Evolutionary conservation across 2,329 filamentous ascomycete genomes (phyloP), one percentile per base, ranked within the genome.

Genomic region (Monosporascus sp.): DNA sequence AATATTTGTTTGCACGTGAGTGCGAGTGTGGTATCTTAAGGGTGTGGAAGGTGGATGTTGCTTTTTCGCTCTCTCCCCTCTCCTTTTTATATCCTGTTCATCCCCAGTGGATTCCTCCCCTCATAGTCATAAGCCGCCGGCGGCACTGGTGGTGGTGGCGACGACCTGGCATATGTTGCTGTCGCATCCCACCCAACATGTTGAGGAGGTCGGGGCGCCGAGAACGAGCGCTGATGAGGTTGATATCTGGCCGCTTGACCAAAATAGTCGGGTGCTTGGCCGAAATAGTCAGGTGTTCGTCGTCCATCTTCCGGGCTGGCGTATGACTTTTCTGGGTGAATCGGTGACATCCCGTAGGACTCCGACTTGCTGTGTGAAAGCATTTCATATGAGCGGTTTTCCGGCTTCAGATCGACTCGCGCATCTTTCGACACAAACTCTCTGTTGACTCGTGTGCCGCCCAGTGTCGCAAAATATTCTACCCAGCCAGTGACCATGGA

Each of bases 351-450:
- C 73, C 22, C 24, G 15, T 74, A 69, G 62, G 75, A 70, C 62
- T 65, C 70, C 67, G 60, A 69, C 65, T 69, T 72, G 65, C 74
- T 77, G 69, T 75, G 76, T 60, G 80, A 82, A 63, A 92, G 84
- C 88, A 92, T 91, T 77, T 92, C 89, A 76, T 92, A 92, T 70
- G 85, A 83, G 74, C 83, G 81, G 68, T 76, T 77, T 62, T 85
- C 83, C 68, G 81, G 79, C 58, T 84, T 84, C 54, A 79, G 70
- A 55, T 82, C 78, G 61, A 74, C 71, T 56, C 81, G 81, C 47
- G 91, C 90, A 66, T 97, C 93, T 46, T 88, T 85, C 39, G 90
- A 95, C 58, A 96, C 88, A 63, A 97, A 97, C 69, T 97, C 93
- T 62, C 83, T 82, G 66, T 87, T 83, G 54, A 71, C 75, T 50